phyloP scores from a whole-genome alignment of 179 eudicot genomes.

The Silene noctiflora region DNA sequence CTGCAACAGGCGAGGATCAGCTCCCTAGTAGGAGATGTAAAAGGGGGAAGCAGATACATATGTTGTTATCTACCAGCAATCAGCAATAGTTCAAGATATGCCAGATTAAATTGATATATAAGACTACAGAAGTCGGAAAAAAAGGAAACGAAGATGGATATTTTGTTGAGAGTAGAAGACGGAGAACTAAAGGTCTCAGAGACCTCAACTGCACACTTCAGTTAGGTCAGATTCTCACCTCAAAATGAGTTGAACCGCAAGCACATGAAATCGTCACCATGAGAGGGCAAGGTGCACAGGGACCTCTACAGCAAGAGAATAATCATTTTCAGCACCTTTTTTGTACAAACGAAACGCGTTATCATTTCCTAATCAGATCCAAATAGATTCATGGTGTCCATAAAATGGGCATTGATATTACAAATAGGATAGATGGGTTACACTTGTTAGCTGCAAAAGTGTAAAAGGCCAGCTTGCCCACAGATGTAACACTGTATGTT shows the following conservation, averaged over 20 bases:
- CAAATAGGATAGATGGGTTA: neutral
- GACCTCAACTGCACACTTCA: neutral
- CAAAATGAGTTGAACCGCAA: slow-evolving; percentile 80
- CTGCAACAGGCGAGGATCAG: too few species aligned
- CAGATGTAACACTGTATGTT: neutral
- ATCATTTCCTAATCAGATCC: neutral
- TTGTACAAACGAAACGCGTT: neutral
- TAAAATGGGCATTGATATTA: neutral
- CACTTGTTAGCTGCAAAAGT: neutral
- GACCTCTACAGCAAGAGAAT: slow-evolving; percentile 62
- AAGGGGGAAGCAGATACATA: too few species aligned
- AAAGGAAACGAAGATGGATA: neutral
- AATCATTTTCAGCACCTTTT: neutral
- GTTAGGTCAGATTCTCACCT: slow-evolving; percentile 48
- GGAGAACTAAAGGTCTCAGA: neutral
- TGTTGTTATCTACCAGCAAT: too few species aligned
- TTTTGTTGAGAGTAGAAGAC: neutral
- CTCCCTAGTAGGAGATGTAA: too few species aligned
- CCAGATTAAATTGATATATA: neutral
- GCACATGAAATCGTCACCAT: slow-evolving; percentile 95
- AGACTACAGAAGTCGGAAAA: neutral
- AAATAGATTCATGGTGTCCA: slow-evolving; percentile 7
- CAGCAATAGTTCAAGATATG: too few species aligned
- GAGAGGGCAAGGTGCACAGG: slow-evolving; percentile 99
- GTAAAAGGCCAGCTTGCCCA: neutral